phyloP scores from a whole-genome alignment of 2,329 filamentous ascomycete genomes.

The Penicillium fuscoglaucum region DNA sequence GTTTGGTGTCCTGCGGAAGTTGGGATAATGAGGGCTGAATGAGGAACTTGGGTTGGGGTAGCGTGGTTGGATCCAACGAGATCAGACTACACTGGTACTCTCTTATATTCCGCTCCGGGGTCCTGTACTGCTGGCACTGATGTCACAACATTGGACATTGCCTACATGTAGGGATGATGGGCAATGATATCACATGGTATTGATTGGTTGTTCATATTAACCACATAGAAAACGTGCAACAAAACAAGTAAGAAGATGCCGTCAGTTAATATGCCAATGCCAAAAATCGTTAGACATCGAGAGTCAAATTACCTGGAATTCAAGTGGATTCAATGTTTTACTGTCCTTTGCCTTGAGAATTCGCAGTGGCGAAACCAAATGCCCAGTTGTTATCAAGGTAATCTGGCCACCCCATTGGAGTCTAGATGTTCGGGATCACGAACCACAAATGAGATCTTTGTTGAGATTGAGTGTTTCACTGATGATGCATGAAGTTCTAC shows the following conservation, averaged over 20 bases:
- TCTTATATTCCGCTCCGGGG: constrained; percentile 4
- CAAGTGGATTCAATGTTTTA: neutral
- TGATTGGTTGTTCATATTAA: constrained; percentile 5
- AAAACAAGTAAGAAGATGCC: neutral
- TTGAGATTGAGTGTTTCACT: no score
- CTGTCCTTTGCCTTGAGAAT: neutral
- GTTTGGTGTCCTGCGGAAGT: neutral
- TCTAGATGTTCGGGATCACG: neutral
- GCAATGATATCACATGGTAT: constrained; percentile 22
- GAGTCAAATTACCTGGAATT: neutral
- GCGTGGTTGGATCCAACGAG: neutral
- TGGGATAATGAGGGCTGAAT: neutral
- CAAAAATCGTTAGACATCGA: neutral
- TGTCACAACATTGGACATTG: constrained; percentile 14
- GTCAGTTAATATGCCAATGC: neutral
- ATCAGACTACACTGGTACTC: neutral
- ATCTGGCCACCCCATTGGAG: neutral
- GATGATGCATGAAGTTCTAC: neutral
- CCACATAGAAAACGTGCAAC: neutral
- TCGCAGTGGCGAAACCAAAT: neutral
- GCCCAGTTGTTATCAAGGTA: neutral
- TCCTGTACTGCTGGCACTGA: constrained; percentile 9
- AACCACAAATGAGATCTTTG: neutral
- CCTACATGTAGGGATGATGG: constrained; percentile 16
- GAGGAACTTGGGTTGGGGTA: neutral